Conservation (phyloP, 2,329 filamentous ascomycete genomes). For the Cladosporium sphaerospermum region DNA sequence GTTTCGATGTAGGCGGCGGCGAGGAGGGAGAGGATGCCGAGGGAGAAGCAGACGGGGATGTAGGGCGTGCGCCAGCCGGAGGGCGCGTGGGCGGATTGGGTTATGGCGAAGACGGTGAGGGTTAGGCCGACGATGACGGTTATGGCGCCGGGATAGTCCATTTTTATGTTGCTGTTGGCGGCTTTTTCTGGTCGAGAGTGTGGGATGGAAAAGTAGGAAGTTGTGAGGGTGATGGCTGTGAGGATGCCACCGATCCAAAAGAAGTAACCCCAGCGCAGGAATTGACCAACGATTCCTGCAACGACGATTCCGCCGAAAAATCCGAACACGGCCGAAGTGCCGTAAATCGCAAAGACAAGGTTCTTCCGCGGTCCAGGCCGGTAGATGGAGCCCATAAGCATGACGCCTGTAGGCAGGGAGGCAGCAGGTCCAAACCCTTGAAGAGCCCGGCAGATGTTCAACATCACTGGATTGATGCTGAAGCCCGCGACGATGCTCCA, state of each 20-base stretch:
- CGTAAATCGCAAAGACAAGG: constrained; percentile 33
- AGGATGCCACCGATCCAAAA: constrained; percentile 59
- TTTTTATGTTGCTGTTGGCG: constrained; percentile 31
- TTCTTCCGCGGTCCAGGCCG: constrained; percentile 29
- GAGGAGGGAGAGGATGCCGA: constrained; percentile 55
- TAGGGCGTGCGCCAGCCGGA: constrained; percentile 65
- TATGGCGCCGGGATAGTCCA: constrained; percentile 61
- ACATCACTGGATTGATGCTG: constrained; percentile 25
- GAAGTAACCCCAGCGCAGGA: constrained; percentile 57
- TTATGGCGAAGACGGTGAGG: constrained; percentile 67
- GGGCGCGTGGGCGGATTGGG: constrained; percentile 62
- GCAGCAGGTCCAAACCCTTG: constrained; percentile 29
- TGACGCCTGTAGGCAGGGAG: constrained; percentile 24
- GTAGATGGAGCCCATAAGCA: constrained; percentile 26
- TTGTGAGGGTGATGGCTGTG: constrained; percentile 38
- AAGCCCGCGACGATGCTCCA: constrained; percentile 27
- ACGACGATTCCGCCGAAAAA: constrained; percentile 59
- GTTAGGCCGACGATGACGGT: constrained; percentile 61
- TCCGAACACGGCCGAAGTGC: constrained; percentile 48
- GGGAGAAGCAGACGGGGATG: constrained; percentile 56
- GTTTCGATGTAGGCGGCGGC: constrained; percentile 63
- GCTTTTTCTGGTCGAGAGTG: constrained; percentile 31
- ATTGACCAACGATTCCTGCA: constrained; percentile 51
- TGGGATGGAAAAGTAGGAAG: constrained; percentile 44
- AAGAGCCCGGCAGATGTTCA: constrained; percentile 27